Conservation (phyloP, 2,329 filamentous ascomycete species). For the Macroventuria anomochaeta region DNA sequence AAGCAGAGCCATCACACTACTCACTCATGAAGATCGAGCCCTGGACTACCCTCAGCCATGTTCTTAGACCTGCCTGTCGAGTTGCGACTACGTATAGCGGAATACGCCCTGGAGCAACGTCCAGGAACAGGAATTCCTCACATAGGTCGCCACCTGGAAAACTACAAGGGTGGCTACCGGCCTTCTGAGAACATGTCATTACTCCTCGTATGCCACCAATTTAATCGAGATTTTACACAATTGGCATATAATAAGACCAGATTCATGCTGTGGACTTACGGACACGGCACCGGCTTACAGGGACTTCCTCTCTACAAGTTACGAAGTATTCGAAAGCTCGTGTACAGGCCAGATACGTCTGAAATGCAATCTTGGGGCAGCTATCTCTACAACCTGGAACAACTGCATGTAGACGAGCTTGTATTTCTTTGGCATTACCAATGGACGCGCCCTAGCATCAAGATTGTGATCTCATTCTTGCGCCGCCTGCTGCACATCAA, state of each 20-base stretch:
- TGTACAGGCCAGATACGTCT: constrained; percentile 22
- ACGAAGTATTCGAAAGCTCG: constrained; percentile 40
- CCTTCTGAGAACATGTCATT: constrained; percentile 36
- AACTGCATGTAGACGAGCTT: constrained; percentile 40
- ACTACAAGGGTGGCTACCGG: background rate
- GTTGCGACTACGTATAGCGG: constrained; percentile 45
- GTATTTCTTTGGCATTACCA: constrained; percentile 28
- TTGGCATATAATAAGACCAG: constrained; percentile 46
- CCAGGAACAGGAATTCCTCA: constrained; percentile 6
- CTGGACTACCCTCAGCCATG: background rate
- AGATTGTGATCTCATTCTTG: constrained; percentile 44
- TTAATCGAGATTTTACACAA: constrained; percentile 44
- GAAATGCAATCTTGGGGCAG: constrained; percentile 40
- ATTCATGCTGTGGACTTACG: constrained; percentile 37
- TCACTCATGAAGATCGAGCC: background rate
- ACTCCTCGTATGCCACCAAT: constrained; percentile 49
- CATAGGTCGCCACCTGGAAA: background rate
- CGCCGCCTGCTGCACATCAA: constrained; percentile 44
- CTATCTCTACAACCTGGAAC: constrained; percentile 39
- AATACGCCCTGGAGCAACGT: constrained; percentile 27
- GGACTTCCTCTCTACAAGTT: constrained; percentile 10
- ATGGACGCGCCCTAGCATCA: constrained; percentile 22
- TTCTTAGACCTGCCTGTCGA: constrained; percentile 47
- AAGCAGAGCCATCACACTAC: background rate
- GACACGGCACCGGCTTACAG: background rate